Conservation (phyloP, 305 asterid species). For the Solanum aculeatissimum region DNA sequence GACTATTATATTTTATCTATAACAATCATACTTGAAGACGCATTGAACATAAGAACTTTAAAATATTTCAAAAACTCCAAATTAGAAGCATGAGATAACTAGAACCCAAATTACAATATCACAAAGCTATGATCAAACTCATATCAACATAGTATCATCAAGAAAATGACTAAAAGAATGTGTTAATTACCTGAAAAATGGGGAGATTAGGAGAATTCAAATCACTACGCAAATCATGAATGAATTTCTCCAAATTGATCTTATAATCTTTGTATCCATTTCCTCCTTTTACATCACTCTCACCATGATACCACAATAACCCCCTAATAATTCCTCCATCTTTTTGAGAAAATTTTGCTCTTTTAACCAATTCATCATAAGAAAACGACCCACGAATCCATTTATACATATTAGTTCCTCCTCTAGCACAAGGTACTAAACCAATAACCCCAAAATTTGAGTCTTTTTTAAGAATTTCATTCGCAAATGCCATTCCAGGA, state of each 20-base stretch:
- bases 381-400: constrained; percentile 13
- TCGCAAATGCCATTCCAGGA: constrained; percentile 40
- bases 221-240: constrained; percentile 13
- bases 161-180: not conserved
- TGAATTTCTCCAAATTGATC: constrained; percentile 9
- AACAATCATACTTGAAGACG: not conserved
- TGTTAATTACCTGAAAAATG: constrained; percentile 10
- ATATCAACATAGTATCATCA: not conserved
- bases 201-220: constrained; percentile 14
- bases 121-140: not conserved
- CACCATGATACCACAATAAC: constrained; percentile 30
- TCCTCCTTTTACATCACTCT: constrained; percentile 9
- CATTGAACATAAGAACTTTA: not conserved
- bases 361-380: constrained; percentile 9
- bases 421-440: constrained; percentile 37
- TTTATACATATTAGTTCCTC: constrained; percentile 20
- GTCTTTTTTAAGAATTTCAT: constrained; percentile 8
- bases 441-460: constrained; percentile 16
- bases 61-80: not conserved
- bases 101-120: not conserved
- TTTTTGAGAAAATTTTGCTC: constrained; percentile 13
- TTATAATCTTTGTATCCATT: constrained; percentile 11
- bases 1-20: not conserved
- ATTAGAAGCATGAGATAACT: not conserved
- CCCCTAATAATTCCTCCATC: constrained; percentile 16